Base-by-base conservation (phyloP, 176 grass and related monocot genomes). In the Avena sativa region DNA sequence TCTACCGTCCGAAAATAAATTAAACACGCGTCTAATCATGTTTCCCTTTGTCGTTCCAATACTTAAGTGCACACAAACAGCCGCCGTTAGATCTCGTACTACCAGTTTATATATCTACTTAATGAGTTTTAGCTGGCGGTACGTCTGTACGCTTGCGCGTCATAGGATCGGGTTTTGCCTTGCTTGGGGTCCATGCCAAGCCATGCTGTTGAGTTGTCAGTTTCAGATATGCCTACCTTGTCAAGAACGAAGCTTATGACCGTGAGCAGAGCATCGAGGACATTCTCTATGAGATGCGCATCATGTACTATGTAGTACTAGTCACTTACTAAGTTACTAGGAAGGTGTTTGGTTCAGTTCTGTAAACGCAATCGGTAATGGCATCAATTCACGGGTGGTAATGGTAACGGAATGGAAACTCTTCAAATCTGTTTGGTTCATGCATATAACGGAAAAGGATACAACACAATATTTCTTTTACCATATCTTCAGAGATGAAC, bases 161-260 rank as follows among this genome's bases (percentile, higher is more conserved):
- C 51, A 21, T 60, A 59, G 36, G 61, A 86, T 38, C 19, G 43
- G 46, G 50, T 32, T 47, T 79, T 85, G 69, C 70, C 36, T 34
- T 88, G 51, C 67, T 61, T 81, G 57, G 40, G n/a, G 85, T 85
- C 77, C 52, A 51, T 62, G 82, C 55, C 62, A 78, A 81, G 53
- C 60, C 21, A 57, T 71, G 82, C 30, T 59, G 86, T 71, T 91
- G 70, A 74, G 82, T 81, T 19, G 78, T 91, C 90, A 63, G 47
- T 32, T 44, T 88, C 86, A 67, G 60, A 38, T n/a, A 30, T 48
- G 14, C 67, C 25, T 80, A 20, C 40, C 70, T 73, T 23, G 26
- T 66, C 40, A 69, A 58, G 53, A 49, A 46, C 20, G 55, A 60
- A 47, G 51, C 43, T 71, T 6, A 60, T 60, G 72, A 78, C 67